Base-by-base conservation (phyloP, 805 yeast genomes). In the Candida piceae region DNA sequence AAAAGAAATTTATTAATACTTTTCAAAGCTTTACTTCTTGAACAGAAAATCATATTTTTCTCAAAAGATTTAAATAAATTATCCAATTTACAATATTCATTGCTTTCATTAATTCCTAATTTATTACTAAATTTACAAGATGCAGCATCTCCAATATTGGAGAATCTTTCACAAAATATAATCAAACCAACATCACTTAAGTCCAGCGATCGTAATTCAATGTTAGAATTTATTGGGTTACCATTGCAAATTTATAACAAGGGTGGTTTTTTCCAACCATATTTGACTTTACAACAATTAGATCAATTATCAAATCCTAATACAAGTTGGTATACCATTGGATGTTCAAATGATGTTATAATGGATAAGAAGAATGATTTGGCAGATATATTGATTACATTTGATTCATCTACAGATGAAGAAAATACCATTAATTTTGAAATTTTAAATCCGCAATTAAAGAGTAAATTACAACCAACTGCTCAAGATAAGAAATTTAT, bases 251-350 rank as follows among this genome's bases (percentile, higher is more conserved):
- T 88, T 1, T 93, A 93, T 60, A 87, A 87, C 34, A 74, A 76
- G 47, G 94, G 94, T 30, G 88, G 94, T 1, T 70, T 90, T 41
- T 89, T 94, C 69, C 81, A 83, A 48, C 97, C 98, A 2, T 93
- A 90, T 61, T 70, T 89, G n/a, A 95, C 97, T 0, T 64, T 93
- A 38, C 98, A 90, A 58, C 97, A 90, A 54, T 64, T 90, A 38
- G 84, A 83, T 35, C 88, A 84, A 48, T 66, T 93, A 35, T 67
- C 66, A 22, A 69, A 72, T 16, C 63, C 66, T 1, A 72, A 70
- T 34, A 72, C 89, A 0, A 64, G 70, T 24, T 78, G 78, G 54
- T 93, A 77, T 47, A 63, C 85, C 53, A 73, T 86, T 33, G 98
- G 98, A 1, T 80, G 94, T 29, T 88, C 97, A 4, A 93, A 93